Evolutionary conservation across 371 early-diverging fungal genomes (phyloP).

Genomic region (Phascolomyces articulosus): DNA sequence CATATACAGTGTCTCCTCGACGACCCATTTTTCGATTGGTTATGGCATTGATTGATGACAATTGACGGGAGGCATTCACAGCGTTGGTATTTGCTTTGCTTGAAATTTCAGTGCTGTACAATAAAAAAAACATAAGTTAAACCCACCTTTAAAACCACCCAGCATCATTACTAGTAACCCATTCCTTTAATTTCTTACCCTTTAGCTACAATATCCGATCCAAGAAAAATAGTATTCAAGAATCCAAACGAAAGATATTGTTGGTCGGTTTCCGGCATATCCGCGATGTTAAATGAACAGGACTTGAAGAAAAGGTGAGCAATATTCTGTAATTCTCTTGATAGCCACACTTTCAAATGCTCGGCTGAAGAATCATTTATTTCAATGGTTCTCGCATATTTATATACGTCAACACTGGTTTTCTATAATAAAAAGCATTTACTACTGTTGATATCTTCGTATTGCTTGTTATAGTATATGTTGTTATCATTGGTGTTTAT

Average conservation of each 20-base stretch:
- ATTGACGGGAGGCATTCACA: background rate
- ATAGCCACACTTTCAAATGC: background rate
- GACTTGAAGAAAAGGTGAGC: background rate
- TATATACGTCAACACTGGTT: background rate
- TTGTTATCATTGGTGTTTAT: background rate
- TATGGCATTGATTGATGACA: constrained; percentile 13
- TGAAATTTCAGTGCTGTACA: constrained; percentile 11
- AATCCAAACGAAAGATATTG: background rate
- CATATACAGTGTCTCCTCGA: constrained; percentile 15
- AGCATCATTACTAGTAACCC: background rate
- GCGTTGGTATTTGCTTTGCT: constrained; percentile 13
- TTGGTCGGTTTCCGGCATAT: background rate
- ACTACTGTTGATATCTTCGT: background rate
- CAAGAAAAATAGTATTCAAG: constrained; percentile 2
- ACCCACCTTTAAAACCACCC: background rate
- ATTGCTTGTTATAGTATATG: background rate
- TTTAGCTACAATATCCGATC: background rate
- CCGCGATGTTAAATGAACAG: background rate
- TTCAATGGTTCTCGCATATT: background rate
- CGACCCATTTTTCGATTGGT: constrained; percentile 12
- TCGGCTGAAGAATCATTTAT: background rate
- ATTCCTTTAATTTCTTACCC: background rate
- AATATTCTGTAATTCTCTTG: background rate
- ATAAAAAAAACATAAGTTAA: background rate
- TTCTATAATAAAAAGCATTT: background rate